These are phyloP conservation scores for Xerocomus nothofagi DNA, from an alignment of 1,284 basidiomycete species.

Conservation along the genomic window DNA sequence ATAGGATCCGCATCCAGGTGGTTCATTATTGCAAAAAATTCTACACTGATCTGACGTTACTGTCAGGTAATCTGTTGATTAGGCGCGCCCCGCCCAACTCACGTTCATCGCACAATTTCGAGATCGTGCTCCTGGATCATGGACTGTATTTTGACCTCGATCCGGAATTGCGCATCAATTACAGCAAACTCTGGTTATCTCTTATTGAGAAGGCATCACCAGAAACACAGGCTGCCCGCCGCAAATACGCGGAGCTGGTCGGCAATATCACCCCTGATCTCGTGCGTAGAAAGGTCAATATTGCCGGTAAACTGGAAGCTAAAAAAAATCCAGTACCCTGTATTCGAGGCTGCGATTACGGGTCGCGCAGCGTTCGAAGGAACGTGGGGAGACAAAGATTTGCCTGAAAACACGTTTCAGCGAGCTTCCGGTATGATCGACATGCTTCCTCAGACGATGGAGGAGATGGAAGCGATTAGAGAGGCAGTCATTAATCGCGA, in stretches of 20 bases:
- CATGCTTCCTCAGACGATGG: constrained; percentile 61
- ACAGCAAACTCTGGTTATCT: constrained; percentile 83
- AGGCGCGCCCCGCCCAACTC: constrained; percentile 66
- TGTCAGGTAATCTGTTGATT: constrained; percentile 85
- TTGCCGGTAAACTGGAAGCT: constrained; percentile 10
- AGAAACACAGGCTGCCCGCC: constrained; percentile 61
- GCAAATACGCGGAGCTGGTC: constrained; percentile 84
- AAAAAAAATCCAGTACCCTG: constrained; percentile 57
- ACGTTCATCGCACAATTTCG: constrained; percentile 88
- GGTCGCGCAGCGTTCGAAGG: constrained; percentile 67
- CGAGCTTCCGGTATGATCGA: constrained; percentile 78
- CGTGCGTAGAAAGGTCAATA: constrained; percentile 46
- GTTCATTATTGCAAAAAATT: constrained; percentile 4
- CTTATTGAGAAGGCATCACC: constrained; percentile 75
- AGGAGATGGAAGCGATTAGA: constrained; percentile 77
- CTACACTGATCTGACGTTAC: neutral
- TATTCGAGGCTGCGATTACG: constrained; percentile 84
- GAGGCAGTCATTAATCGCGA: constrained; percentile 79
- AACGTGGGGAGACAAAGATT: constrained; percentile 46
- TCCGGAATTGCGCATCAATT: constrained; percentile 73
- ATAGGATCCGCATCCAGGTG: constrained; percentile 77
- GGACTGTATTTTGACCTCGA: constrained; percentile 92
- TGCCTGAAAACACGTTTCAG: constrained; percentile 40
- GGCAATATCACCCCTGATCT: constrained; percentile 88
- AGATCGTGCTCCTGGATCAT: constrained; percentile 90